Evolutionary conservation across 83 land plant genomes (phyloP).

Genomic region (Larix sibirica): DNA sequence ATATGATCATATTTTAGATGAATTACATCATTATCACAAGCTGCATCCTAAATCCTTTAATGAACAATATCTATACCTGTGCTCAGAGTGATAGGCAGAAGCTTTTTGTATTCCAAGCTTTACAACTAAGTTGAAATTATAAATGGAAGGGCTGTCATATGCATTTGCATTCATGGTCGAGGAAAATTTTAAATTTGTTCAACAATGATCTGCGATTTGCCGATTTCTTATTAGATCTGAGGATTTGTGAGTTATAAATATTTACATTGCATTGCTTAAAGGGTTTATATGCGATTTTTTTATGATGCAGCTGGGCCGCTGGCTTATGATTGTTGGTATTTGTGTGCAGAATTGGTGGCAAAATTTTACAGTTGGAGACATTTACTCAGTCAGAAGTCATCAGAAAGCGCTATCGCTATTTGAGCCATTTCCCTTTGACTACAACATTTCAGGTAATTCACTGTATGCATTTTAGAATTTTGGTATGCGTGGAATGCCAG

Average conservation of each 20-base stretch:
- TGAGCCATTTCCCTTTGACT: conserved; percentile 93
- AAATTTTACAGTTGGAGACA: conserved; percentile 78
- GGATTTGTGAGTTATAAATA: background rate
- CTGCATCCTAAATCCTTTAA: background rate
- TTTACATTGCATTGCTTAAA: background rate
- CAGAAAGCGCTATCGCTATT: conserved; percentile 85
- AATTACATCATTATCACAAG: background rate
- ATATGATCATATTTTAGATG: background rate
- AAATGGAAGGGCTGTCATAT: background rate
- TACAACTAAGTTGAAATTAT: background rate
- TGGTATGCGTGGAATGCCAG: background rate
- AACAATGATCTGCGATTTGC: background rate
- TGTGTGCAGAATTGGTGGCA: conserved; percentile 52
- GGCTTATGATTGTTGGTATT: background rate
- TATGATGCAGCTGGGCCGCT: background rate
- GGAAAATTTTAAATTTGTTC: background rate
- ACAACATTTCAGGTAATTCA: conserved; percentile 77
- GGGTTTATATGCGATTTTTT: background rate
- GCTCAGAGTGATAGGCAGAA: background rate
- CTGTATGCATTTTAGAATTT: background rate
- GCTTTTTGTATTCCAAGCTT: background rate
- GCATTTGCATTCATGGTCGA: background rate
- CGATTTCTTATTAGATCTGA: background rate
- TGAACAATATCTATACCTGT: background rate
- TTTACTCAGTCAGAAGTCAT: conserved; percentile 84